Percentiles rank a stretch among this genome's conserved stretches.
Conservation (phyloP, 2,329 filamentous ascomycete species). For the Phaeophleospora eucalypticola region DNA sequence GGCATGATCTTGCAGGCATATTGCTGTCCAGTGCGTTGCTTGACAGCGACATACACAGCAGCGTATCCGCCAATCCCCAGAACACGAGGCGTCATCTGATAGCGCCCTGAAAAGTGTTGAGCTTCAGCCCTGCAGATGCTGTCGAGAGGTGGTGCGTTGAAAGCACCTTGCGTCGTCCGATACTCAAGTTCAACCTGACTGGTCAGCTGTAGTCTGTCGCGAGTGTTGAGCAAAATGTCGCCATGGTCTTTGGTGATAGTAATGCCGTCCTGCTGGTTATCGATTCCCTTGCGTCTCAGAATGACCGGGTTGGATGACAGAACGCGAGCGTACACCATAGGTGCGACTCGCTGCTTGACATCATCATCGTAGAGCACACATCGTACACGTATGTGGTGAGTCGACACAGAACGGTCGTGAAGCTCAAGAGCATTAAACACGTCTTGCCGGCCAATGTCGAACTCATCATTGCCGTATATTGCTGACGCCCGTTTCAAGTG, state of each 20-base stretch:
- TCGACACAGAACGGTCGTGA: constrained; percentile 39
- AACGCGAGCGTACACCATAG: constrained; percentile 47
- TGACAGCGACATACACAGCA: constrained; percentile 52
- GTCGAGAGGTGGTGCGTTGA: constrained; percentile 3
- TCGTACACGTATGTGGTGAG: constrained; percentile 44
- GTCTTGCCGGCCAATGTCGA: constrained; percentile 30
- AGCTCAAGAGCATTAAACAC: constrained; percentile 23
- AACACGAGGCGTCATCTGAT: constrained; percentile 46
- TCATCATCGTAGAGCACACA: constrained; percentile 45
- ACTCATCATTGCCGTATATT: constrained; percentile 19
- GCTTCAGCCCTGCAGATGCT: constrained; percentile 8
- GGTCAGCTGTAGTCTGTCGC: constrained; percentile 39
- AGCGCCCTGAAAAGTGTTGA: constrained; percentile 46
- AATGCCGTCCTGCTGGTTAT: constrained; percentile 25
- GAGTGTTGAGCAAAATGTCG: constrained; percentile 41
- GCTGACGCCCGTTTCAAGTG: not conserved
- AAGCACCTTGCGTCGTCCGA: not conserved
- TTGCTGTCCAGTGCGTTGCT: constrained; percentile 53
- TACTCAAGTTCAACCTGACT: constrained; percentile 30
- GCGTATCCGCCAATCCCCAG: constrained; percentile 55
- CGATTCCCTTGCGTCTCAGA: constrained; percentile 30
- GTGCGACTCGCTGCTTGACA: constrained; percentile 32
- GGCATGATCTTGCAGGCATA: constrained; percentile 66
- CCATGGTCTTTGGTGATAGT: constrained; percentile 27
- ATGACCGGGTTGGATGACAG: constrained; percentile 43